Evolutionary conservation across 768 basidiomycete genomes (phyloP).

Genomic region (Leccinum variicolor): DNA sequence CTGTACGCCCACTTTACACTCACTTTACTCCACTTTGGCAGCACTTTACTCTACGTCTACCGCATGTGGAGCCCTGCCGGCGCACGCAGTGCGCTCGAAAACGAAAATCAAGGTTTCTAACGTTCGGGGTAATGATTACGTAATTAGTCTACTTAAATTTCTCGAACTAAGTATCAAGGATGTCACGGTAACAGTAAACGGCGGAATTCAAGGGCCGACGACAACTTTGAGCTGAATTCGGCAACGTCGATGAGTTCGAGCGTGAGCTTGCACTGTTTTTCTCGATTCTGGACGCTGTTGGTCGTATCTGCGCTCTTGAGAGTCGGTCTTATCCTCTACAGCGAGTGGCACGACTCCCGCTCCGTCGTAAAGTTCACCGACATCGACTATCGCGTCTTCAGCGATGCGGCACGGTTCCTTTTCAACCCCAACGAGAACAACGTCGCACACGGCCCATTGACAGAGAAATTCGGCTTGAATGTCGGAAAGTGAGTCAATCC

Average conservation of each 20-base stretch:
- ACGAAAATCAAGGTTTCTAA: too few species aligned
- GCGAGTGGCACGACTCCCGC: slow-evolving; percentile 84
- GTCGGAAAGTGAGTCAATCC: slow-evolving; percentile 71
- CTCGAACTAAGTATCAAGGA: too few species aligned
- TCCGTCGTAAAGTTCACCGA: slow-evolving; percentile 96
- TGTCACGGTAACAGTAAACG: too few species aligned
- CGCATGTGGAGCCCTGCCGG: too few species aligned
- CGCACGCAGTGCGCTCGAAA: too few species aligned
- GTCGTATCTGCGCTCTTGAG: slow-evolving; percentile 55
- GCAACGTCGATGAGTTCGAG: not conserved
- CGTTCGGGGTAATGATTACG: too few species aligned
- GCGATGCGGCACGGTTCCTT: slow-evolving; percentile 80
- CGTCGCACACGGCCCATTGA: slow-evolving; percentile 59
- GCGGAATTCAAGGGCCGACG: not conserved
- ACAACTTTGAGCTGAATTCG: not conserved
- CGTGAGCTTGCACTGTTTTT: slow-evolving; percentile 10
- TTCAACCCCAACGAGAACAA: slow-evolving; percentile 48
- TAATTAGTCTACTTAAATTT: too few species aligned
- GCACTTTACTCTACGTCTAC: too few species aligned
- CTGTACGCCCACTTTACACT: too few species aligned
- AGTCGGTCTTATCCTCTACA: slow-evolving; percentile 72
- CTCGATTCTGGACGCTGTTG: slow-evolving; percentile 53
- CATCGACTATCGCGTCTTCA: slow-evolving; percentile 94
- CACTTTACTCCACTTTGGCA: too few species aligned
- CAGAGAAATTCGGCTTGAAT: slow-evolving; percentile 33